phyloP scores from a whole-genome alignment of 345 rosid species.

The Rubroshorea leprosula region DNA sequence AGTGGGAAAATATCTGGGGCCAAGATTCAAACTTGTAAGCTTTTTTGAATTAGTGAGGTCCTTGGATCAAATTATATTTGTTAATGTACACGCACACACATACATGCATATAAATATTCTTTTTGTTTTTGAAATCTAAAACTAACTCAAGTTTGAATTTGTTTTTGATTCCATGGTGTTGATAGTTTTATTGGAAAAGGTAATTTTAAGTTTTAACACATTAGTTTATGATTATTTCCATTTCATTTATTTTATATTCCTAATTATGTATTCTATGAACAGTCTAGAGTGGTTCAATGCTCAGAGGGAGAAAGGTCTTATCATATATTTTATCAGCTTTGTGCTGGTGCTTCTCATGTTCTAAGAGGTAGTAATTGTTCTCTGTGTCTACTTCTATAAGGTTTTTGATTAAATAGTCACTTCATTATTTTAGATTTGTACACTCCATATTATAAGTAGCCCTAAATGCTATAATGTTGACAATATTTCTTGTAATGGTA shows the following conservation, averaged over 20 bases:
- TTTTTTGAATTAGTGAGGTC: constrained; percentile 12
- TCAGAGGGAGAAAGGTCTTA: constrained; percentile 95
- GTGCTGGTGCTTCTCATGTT: constrained; percentile 78
- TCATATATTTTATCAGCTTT: constrained; percentile 98
- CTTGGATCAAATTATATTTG: neutral
- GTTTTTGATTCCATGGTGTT: constrained; percentile 25
- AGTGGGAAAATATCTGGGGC: constrained; percentile 99
- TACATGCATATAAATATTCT: neutral
- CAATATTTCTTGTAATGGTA: too few species aligned
- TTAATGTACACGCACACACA: neutral
- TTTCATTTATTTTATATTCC: constrained; percentile 7
- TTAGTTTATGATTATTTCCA: constrained; percentile 15
- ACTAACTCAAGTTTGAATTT: constrained; percentile 30
- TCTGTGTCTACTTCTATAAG: neutral
- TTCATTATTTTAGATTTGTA: neutral
- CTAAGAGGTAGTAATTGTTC: constrained; percentile 55
- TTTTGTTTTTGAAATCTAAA: constrained; percentile 13
- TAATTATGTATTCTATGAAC: constrained; percentile 28
- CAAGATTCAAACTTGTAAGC: constrained; percentile 95
- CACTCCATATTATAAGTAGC: neutral
- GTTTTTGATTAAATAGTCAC: neutral
- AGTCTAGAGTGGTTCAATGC: constrained; percentile 99
- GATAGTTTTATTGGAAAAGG: constrained; percentile 98
- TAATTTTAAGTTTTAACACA: constrained; percentile 24
- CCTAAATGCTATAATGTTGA: neutral